These are phyloP conservation scores for Aspergillus taichungensis DNA, from an alignment of 495 filamentous ascomycete genomes.

Conservation along the genomic window DNA sequence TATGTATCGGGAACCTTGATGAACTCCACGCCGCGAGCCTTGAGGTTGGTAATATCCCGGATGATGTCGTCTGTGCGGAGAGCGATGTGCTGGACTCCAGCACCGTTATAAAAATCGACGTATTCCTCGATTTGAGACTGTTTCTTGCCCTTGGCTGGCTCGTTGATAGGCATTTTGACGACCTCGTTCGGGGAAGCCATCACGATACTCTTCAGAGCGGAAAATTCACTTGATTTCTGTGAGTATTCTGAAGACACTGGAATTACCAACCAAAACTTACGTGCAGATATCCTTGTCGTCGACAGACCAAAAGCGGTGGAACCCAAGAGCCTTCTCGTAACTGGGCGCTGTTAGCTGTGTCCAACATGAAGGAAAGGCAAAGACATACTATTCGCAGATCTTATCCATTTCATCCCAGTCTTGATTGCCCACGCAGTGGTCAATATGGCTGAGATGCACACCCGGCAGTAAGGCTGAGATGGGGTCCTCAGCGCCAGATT, in stretches of 20 bases:
- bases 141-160: conserved; percentile 78
- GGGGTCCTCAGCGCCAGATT: conserved; percentile 34
- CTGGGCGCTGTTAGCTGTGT: conserved; percentile 24
- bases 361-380: background rate
- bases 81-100: conserved; percentile 88
- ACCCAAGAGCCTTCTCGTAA: conserved; percentile 81
- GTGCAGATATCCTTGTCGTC: conserved; percentile 83
- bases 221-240: conserved; percentile 53
- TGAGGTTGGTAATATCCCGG: conserved; percentile 59
- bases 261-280: conserved; percentile 14
- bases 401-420: conserved; percentile 81
- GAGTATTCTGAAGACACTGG: background rate
- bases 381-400: conserved; percentile 61
- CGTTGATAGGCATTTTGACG: conserved; percentile 97
- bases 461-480: conserved; percentile 45
- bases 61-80: conserved; percentile 75
- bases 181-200: conserved; percentile 75
- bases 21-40: conserved; percentile 76
- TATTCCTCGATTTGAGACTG: conserved; percentile 91
- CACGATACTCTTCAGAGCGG: conserved; percentile 73
- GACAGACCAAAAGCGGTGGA: conserved; percentile 92
- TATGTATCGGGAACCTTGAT: conserved; percentile 77
- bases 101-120: conserved; percentile 74
- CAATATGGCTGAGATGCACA: conserved; percentile 62
- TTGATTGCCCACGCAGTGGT: conserved; percentile 94